Conservation (phyloP, 2,329 filamentous ascomycete species). For the Trichoderma afroharzianum region DNA sequence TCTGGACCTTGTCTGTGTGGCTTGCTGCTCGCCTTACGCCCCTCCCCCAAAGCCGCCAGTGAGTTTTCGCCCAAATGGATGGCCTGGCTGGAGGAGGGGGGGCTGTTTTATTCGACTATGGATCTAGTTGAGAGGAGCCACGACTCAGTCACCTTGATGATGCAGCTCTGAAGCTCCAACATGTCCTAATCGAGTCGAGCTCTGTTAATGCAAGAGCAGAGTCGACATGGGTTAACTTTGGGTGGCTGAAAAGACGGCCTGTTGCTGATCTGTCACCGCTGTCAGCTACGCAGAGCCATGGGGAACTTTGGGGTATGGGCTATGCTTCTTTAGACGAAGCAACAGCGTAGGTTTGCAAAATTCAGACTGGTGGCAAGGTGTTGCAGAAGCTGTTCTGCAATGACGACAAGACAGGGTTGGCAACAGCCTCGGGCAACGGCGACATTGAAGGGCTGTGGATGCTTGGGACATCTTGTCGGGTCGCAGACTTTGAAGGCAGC, state of each 20-base stretch:
- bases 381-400: not conserved
- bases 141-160: not conserved
- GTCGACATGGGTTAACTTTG: not conserved
- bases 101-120: not conserved
- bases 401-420: not conserved
- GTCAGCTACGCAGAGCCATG: slow-evolving; percentile 11
- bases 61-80: slow-evolving; percentile 6
- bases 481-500: not conserved
- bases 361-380: not conserved
- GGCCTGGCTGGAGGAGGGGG: not conserved
- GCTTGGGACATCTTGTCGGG: not conserved
- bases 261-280: slow-evolving; percentile 16
- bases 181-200: not conserved
- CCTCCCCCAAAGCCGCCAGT: not conserved
- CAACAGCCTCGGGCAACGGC: not conserved
- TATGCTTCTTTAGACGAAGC: slow-evolving; percentile 6
- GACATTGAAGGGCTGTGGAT: not conserved
- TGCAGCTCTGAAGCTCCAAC: not conserved
- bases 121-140: not conserved
- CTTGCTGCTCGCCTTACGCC: slow-evolving; percentile 7
- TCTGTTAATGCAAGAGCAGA: not conserved
- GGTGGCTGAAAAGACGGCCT: slow-evolving; percentile 15
- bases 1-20: slow-evolving; percentile 5
- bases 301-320: not conserved
- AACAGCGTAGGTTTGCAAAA: not conserved